Conservation (phyloP, 2,329 filamentous ascomycete species). For the Huntiella abstrusa region DNA sequence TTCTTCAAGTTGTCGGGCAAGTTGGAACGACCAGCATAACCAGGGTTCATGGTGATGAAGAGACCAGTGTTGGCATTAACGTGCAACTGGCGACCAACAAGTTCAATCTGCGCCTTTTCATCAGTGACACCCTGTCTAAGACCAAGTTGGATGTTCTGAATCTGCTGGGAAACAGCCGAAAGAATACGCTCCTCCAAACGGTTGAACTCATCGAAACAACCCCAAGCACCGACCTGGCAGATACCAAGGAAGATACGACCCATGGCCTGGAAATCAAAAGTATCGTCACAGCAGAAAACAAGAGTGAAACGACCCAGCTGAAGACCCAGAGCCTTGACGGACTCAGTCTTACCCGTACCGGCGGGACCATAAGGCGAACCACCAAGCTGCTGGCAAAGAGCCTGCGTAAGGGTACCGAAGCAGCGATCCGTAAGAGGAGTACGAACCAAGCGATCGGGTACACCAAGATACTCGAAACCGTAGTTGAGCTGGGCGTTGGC, state of each 20-base stretch:
- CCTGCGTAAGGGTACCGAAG: constrained; percentile 94
- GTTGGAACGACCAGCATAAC: constrained; percentile 94
- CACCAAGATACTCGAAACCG: constrained; percentile 93
- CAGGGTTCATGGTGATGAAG: constrained; percentile 99
- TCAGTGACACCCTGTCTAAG: constrained; percentile 71
- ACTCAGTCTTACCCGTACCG: constrained; percentile 97
- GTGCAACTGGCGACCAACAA: constrained; percentile 74
- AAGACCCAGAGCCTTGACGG: constrained; percentile 90
- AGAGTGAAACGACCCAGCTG: constrained; percentile 94
- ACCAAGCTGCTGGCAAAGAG: constrained; percentile 81
- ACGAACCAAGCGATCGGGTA: constrained; percentile 85
- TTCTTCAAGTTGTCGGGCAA: constrained; percentile 98
- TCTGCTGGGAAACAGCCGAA: constrained; percentile 95
- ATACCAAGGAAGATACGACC: constrained; percentile 98
- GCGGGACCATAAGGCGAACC: constrained; percentile 95
- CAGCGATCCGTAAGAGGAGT: constrained; percentile 95
- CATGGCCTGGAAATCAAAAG: constrained; percentile 99
- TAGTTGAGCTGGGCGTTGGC: constrained; percentile 91
- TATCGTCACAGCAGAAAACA: constrained; percentile 98
- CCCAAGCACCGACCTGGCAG: constrained; percentile 97
- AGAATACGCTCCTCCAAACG: constrained; percentile 93
- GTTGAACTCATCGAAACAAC: constrained; percentile 99
- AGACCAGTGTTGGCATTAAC: constrained; percentile 92
- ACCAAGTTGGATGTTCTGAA: constrained; percentile 96
- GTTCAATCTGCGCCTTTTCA: constrained; percentile 73